Evolutionary conservation across 2,329 filamentous ascomycete species (phyloP), one percentile per base, ranked within the genome.

Genomic region (Colletotrichum neosansevieriae): DNA sequence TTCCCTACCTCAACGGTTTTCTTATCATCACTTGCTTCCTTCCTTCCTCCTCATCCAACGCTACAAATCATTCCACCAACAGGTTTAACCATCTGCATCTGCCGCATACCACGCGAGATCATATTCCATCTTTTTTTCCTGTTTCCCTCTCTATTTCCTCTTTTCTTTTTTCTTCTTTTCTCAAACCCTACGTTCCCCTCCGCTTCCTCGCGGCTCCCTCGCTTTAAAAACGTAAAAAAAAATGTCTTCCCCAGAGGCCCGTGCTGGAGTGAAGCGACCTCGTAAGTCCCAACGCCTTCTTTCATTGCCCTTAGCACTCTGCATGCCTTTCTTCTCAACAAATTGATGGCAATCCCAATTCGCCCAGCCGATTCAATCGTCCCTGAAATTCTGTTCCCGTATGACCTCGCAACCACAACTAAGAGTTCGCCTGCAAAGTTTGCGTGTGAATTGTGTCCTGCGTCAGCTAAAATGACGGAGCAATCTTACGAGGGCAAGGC

Each of bases 241-340:
- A 58, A 82, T 82, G 80, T 79, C 81, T 59, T 80, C 79, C 53
- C 77, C 80, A 44, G 80, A 82, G 71, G 77, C 74, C 70, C 79
- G 79, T 61, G 74, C 78, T 68, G 81, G 80, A 70, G 77, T 81
- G 21, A 83, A 83, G 74, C 78, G 81, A 70, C 81, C 81, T 67
- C 79, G 81, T 83, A 81, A 78, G 79, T 74, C 32, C 13, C 19
- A 11, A 53, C 13, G 24, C 34, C 34, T 38, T 10, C 34, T 38
- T 38, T 38, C 34, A 12, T 13, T 5, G 9, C 34, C 9, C 34
- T 38, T 38, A 13, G 34, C 12, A 24, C 24, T 24, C 24, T 24
- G 24, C 24, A 24, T 5, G 24, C 24, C 1, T 24, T 24, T 24
- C 4, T 5, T 24, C 29, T 29, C 7, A 29, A 29, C 6, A 7